Percentiles rank a stretch among this genome's conserved stretches.
phyloP scores from a whole-genome alignment of 192 early-diverging fungal genomes.

The Diversispora epigaea region DNA sequence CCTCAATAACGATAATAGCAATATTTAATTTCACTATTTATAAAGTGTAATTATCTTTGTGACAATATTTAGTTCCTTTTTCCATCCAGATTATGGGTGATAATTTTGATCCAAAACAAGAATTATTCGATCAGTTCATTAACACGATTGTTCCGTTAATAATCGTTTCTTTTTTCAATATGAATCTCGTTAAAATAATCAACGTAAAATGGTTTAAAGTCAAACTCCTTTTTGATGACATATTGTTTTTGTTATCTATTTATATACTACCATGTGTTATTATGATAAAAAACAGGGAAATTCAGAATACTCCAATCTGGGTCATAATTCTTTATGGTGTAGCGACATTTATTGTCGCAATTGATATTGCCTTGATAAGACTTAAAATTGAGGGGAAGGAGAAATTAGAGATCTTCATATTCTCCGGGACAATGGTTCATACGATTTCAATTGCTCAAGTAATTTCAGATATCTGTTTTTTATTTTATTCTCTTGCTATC shows the following conservation, averaged over 20 bases:
- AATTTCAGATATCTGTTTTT: not conserved
- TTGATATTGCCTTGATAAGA: not conserved
- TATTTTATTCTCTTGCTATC: not conserved
- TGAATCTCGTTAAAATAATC: not conserved
- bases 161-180: not conserved
- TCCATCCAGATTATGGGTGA: not conserved
- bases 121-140: not conserved
- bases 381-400: not conserved
- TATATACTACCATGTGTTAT: not conserved
- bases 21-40: too few species aligned
- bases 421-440: too few species aligned
- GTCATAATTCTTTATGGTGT: conserved; percentile 8
- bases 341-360: not conserved
- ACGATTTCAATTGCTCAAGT: conserved; percentile 5
- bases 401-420: not conserved
- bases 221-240: conserved; percentile 3
- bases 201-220: not conserved
- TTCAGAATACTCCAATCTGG: not conserved
- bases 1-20: too few species aligned
- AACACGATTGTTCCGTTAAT: not conserved
- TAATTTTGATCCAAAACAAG: not conserved
- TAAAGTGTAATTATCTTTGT: conserved; percentile 13
- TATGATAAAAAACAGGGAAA: not conserved
- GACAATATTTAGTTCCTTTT: conserved; percentile 11
- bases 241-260: conserved; percentile 1